These are phyloP conservation scores for Torulaspora globosa DNA, from an alignment of 1,139 yeast genomes.

Conservation along the genomic window DNA sequence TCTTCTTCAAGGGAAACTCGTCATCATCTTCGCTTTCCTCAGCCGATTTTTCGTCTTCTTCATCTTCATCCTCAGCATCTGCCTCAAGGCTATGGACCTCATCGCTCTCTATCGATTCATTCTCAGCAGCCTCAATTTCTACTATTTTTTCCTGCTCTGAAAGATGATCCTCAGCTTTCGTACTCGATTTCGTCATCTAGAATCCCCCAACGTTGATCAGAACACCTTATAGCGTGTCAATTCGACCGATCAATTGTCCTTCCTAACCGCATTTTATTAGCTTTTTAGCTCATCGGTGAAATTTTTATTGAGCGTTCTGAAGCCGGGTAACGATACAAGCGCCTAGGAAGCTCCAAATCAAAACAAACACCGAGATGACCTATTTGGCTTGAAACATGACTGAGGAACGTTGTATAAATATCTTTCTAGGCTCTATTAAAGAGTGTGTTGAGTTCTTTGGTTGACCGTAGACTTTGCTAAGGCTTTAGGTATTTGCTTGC, in stretches of 20 bases:
- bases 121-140: not conserved
- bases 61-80: slow-evolving; percentile 18
- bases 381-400: not conserved
- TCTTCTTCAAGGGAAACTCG: slow-evolving; percentile 45
- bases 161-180: not conserved
- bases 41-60: slow-evolving; percentile 22
- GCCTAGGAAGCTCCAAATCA: not conserved
- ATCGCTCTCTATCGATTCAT: not conserved
- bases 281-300: slow-evolving; percentile 6
- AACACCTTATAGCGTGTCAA: not conserved
- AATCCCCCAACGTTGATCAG: not conserved
- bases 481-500: not conserved
- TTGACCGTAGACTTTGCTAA: not conserved
- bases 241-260: not conserved
- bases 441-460: not conserved
- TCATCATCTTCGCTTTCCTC: slow-evolving; percentile 34
- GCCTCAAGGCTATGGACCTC: slow-evolving; percentile 1
- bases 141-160: slow-evolving; percentile 1
- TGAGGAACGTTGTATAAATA: not conserved
- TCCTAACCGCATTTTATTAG: not conserved
- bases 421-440: not conserved
- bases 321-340: slow-evolving; percentile 3
- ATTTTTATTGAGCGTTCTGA: not conserved
- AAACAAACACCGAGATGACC: slow-evolving; percentile 2
- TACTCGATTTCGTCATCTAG: not conserved